phyloP scores from a whole-genome alignment of 768 basidiomycete species.

The Termitomyces titanicus region DNA sequence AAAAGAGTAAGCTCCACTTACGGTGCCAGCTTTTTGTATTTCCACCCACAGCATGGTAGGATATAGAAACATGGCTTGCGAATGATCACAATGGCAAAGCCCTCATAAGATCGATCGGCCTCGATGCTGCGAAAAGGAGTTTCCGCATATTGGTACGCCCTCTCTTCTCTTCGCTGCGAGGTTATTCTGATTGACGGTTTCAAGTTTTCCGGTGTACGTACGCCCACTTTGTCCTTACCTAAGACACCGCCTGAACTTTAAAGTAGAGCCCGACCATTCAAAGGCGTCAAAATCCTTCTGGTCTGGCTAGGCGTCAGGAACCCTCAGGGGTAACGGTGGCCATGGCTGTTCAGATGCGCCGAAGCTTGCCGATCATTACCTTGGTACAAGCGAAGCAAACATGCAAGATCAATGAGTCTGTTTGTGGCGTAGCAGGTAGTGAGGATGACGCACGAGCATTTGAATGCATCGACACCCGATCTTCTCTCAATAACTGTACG shows the following conservation, averaged over 20 bases:
- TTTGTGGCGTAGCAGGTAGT: conserved; percentile 16
- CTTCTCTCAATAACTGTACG: neutral
- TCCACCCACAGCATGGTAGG: neutral
- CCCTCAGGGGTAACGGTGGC: too few species aligned
- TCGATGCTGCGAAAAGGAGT: neutral
- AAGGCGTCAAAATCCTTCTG: too few species aligned
- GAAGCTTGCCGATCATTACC: conserved; percentile 9
- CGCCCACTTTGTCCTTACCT: neutral
- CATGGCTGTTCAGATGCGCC: neutral
- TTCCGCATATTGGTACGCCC: neutral
- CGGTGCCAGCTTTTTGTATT: neutral
- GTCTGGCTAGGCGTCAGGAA: too few species aligned
- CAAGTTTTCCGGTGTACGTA: neutral
- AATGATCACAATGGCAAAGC: neutral
- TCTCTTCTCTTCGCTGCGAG: neutral
- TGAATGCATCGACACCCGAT: conserved; percentile 15
- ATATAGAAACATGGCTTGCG: neutral
- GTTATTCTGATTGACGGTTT: neutral
- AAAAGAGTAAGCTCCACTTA: neutral
- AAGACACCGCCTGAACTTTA: too few species aligned
- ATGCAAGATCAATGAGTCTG: conserved; percentile 15
- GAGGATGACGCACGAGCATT: conserved; percentile 9
- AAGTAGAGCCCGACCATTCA: neutral
- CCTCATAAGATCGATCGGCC: neutral
- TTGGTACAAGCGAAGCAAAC: conserved; percentile 15